Evolutionary conservation across 768 basidiomycete genomes (phyloP).

Genomic region (Cantharellus anzutake): DNA sequence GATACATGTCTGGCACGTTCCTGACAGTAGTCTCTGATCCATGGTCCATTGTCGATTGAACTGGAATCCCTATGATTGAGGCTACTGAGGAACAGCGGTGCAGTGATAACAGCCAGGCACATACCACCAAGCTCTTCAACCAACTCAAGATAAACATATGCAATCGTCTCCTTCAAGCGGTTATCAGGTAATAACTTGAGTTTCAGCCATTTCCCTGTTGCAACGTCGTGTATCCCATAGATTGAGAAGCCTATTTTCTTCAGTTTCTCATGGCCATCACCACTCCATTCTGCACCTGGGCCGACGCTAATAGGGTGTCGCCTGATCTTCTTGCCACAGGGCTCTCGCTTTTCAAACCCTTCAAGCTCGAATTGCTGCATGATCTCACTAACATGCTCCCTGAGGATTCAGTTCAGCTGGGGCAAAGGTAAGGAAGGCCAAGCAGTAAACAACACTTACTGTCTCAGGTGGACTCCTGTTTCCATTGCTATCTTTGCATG

Average conservation of each 20-base stretch:
- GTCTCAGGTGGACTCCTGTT: background rate
- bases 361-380: constrained; percentile 9
- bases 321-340: constrained; percentile 15
- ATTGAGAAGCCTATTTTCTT: constrained; percentile 23
- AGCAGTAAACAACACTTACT: background rate
- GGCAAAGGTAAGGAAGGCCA: background rate
- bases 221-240: constrained; percentile 20
- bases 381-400: background rate
- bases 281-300: constrained; percentile 20
- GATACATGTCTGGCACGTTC: too few species aligned
- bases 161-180: constrained; percentile 14
- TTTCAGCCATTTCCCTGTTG: constrained; percentile 17
- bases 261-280: constrained; percentile 25
- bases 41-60: constrained; percentile 21
- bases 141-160: constrained; percentile 17
- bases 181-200: constrained; percentile 24
- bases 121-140: constrained; percentile 17
- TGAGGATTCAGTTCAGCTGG: background rate
- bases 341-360: constrained; percentile 16
- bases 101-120: background rate
- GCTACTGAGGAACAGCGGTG: constrained; percentile 8
- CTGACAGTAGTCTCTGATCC: constrained; percentile 22
- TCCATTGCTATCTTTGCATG: background rate
- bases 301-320: constrained; percentile 16
- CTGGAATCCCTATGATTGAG: constrained; percentile 10